These are phyloP conservation scores for Nemania sp. DNA, from an alignment of 2,329 filamentous ascomycete genomes.

Conservation along the genomic window DNA sequence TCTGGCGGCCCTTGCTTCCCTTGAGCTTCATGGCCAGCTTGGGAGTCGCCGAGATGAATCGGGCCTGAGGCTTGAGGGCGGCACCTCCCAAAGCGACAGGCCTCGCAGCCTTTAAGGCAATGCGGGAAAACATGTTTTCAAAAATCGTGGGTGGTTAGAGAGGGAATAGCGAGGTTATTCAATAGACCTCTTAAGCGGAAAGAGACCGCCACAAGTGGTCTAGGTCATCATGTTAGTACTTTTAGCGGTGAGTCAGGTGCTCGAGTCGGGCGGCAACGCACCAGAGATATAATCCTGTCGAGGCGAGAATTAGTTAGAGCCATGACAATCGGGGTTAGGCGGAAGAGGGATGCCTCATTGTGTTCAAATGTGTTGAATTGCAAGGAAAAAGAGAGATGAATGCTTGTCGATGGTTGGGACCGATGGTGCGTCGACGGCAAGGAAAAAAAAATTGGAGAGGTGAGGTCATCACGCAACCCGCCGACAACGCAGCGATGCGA, in stretches of 20 bases:
- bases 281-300: conserved; percentile 76
- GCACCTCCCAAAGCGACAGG: conserved; percentile 53
- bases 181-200: conserved; percentile 49
- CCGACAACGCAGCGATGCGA: neutral
- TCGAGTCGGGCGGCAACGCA: conserved; percentile 47
- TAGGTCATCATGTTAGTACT: conserved; percentile 44
- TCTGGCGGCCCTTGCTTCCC: conserved; percentile 70
- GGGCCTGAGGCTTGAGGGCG: conserved; percentile 44
- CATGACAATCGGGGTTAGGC: conserved; percentile 19
- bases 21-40: conserved; percentile 54
- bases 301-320: conserved; percentile 48
- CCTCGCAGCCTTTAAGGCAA: conserved; percentile 58
- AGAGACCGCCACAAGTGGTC: conserved; percentile 60
- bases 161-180: conserved; percentile 37
- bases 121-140: conserved; percentile 63
- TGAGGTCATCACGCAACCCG: conserved; percentile 32
- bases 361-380: neutral
- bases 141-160: conserved; percentile 16
- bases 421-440: neutral
- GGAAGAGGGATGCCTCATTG: neutral
- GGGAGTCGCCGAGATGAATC: conserved; percentile 46
- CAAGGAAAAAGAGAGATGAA: neutral
- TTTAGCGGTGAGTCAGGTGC: conserved; percentile 50
- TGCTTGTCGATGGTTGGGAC: neutral
- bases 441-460: conserved; percentile 15